phyloP scores from a whole-genome alignment of 2,329 filamentous ascomycete genomes.

The Neonectria faginata region DNA sequence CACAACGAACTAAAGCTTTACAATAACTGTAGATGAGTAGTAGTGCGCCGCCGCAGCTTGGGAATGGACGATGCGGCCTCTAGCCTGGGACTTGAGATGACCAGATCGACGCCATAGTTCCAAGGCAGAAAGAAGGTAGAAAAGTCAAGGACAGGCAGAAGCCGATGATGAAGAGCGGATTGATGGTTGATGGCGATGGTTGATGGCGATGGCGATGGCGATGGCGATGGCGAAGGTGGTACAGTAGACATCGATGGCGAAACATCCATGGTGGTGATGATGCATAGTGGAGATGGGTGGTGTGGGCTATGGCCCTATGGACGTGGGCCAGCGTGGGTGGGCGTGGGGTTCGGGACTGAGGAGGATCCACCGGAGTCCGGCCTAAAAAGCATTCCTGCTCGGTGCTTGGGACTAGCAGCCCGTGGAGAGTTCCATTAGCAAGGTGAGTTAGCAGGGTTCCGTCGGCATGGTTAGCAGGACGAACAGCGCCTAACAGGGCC shows the following conservation, averaged over 20 bases:
- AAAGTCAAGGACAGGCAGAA: neutral
- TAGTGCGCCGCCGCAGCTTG: constrained; percentile 12
- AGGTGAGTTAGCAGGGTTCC: neutral
- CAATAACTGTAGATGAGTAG: constrained; percentile 4
- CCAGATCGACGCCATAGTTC: neutral
- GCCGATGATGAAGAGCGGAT: constrained; percentile 13
- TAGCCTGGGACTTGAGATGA: constrained; percentile 2
- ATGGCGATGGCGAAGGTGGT: constrained; percentile 28
- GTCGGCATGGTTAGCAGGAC: neutral
- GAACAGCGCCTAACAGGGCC: constrained; percentile 7
- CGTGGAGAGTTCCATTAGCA: neutral
- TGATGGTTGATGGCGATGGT: constrained; percentile 29
- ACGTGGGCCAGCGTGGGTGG: constrained; percentile 18
- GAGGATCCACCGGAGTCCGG: constrained; percentile 12
- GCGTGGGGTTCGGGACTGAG: constrained; percentile 23
- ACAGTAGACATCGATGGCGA: constrained; percentile 31
- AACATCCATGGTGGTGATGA: constrained; percentile 26
- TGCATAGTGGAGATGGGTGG: constrained; percentile 37
- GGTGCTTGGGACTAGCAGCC: neutral
- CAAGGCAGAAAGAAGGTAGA: neutral
- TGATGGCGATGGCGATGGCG: constrained; percentile 32
- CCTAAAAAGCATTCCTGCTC: neutral
- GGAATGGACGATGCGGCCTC: constrained; percentile 21
- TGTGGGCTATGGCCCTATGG: constrained; percentile 41
- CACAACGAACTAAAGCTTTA: neutral